Evolutionary conservation across 2,329 filamentous ascomycete genomes (phyloP).

Genomic region (Aspergillus bombycis): DNA sequence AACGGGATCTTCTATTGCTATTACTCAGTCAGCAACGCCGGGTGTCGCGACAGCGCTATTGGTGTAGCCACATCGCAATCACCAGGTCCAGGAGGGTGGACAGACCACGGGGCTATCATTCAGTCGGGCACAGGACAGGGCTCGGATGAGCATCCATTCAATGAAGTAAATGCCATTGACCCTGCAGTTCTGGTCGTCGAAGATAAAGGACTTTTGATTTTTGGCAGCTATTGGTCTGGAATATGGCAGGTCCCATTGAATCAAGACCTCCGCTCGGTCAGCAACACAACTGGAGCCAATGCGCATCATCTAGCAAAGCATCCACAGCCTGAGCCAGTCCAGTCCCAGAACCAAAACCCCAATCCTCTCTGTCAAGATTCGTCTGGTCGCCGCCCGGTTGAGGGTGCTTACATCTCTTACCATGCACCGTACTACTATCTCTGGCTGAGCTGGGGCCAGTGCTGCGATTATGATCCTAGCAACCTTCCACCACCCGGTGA

Average conservation of each 20-base stretch:
- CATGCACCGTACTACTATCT: constrained; percentile 37
- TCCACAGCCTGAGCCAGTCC: constrained; percentile 18
- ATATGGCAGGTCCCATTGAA: constrained; percentile 63
- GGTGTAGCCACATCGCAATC: constrained; percentile 57
- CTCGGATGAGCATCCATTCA: constrained; percentile 35
- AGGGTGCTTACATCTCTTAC: constrained; percentile 36
- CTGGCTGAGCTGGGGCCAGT: constrained; percentile 40
- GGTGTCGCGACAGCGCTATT: constrained; percentile 64
- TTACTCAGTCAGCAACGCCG: constrained; percentile 66
- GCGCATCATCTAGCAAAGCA: constrained; percentile 35
- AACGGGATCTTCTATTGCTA: constrained; percentile 65
- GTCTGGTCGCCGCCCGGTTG: constrained; percentile 35
- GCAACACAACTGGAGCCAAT: constrained; percentile 25
- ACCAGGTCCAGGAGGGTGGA: constrained; percentile 38
- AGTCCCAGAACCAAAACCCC: constrained; percentile 23
- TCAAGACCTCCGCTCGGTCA: constrained; percentile 27
- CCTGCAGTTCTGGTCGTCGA: constrained; percentile 52
- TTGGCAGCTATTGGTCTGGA: constrained; percentile 70
- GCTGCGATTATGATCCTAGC: constrained; percentile 33
- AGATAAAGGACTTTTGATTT: constrained; percentile 55
- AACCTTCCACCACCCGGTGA: constrained; percentile 53
- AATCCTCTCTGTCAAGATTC: constrained; percentile 33
- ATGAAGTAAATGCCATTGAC: constrained; percentile 64
- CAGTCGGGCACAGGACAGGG: constrained; percentile 36
- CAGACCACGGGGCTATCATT: constrained; percentile 40